Base-by-base conservation (phyloP, 345 rosid genomes). In the Linum tenue region DNA sequence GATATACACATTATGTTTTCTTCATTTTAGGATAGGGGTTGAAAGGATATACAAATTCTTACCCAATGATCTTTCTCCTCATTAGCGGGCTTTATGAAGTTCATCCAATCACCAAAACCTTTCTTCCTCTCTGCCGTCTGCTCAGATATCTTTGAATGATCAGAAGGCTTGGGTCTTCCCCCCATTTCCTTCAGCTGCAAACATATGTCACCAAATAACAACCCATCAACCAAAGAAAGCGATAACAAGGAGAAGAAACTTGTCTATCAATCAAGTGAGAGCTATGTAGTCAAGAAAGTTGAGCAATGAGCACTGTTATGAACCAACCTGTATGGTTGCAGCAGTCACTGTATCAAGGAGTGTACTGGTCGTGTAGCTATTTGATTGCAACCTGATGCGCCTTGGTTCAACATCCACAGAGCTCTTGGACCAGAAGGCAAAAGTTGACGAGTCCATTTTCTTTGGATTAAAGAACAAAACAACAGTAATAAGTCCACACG, bases 61-160 rank as follows among this genome's bases (percentile, higher is more conserved):
- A 86, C 92, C 96, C 92, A 89, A 72, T 95, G 95, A 76, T 95
- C 99, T 77, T 95, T 95, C 84, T 91, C 99, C 73, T 95, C 99
- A 55, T 80, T 87, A 57, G 77, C 88, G 68, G 94, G 99, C 85
- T 91, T 95, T 41, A 91, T 89, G 44, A 78, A 17, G 83, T 85
- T 89, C 87, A 95, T 79, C 99, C 96, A 95, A 69, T 95, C 94
- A 70, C 75, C 74, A 65, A 90, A 63, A 15, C 91, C 96, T 73
- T 83, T 91, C 73, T 85, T 95, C 79, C 75, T 91, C 71, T 91
- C 99, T 9, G 79, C 62, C 73, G 83, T 41, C 75, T 75, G 94
- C 59, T 95, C 97, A 71, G 75, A 69, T 44, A 78, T 65, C 76
- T 78, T 89, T 12, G 64, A 67, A 44, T 81, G 55, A 65, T 79